These are phyloP conservation scores for Saccharomycopsis fibuligera DNA, from an alignment of 805 yeast species.

Conservation along the genomic window DNA sequence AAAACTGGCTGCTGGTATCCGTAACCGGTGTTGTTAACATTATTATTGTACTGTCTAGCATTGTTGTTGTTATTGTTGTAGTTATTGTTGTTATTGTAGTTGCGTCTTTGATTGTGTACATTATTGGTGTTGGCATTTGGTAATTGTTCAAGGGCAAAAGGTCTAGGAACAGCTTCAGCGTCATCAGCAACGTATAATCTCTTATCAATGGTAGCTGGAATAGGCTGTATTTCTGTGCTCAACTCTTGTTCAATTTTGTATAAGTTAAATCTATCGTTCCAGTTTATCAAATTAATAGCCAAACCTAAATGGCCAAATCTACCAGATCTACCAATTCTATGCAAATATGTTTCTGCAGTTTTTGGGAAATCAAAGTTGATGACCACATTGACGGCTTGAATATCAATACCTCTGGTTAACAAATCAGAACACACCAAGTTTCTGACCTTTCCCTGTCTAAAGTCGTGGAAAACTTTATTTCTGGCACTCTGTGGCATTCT, in stretches of 20 bases:
- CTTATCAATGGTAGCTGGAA: conserved; percentile 89
- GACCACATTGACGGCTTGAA: conserved; percentile 97
- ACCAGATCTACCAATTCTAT: conserved; percentile 98
- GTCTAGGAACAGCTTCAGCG: conserved; percentile 69
- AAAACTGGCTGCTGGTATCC: conserved; percentile 28
- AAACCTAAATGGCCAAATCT: conserved; percentile 98
- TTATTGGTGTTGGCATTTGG: conserved; percentile 34
- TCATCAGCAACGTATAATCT: conserved; percentile 82
- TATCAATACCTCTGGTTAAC: conserved; percentile 96
- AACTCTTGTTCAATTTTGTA: conserved; percentile 95
- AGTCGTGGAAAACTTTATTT: conserved; percentile 97
- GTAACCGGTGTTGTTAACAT: conserved; percentile 16
- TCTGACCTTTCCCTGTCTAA: conserved; percentile 96
- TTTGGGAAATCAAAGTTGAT: conserved; percentile 98
- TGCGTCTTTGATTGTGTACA: conserved; percentile 31
- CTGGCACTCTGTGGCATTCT: conserved; percentile 96
- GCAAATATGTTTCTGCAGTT: conserved; percentile 94
- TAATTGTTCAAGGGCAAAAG: conserved; percentile 68
- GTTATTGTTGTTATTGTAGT: conserved; percentile 20
- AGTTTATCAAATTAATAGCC: conserved; percentile 92
- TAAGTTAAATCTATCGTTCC: conserved; percentile 92
- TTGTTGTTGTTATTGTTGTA: conserved; percentile 26
- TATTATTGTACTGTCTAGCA: conserved; percentile 24
- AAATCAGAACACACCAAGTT: conserved; percentile 95
- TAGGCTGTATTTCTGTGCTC: conserved; percentile 95